Evolutionary conservation across 1,284 basidiomycete species (phyloP).

Genomic region (Dichomitus squalens): DNA sequence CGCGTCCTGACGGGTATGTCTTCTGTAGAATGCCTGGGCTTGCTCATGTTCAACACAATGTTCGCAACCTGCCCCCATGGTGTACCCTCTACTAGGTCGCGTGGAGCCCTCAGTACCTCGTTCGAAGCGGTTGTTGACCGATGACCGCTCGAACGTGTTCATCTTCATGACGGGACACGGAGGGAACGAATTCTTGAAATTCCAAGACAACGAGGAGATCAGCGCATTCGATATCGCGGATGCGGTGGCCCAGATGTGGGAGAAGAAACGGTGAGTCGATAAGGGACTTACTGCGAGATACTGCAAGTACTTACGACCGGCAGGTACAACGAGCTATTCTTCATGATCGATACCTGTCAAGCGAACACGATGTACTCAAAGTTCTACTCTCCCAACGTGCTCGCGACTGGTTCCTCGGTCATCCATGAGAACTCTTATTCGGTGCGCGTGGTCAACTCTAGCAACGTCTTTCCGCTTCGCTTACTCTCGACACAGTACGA

Average conservation of each 20-base stretch:
- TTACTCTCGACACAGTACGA: conserved; percentile 63
- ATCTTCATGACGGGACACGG: conserved; percentile 99
- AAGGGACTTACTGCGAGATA: not conserved
- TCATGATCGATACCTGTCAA: conserved; percentile 99
- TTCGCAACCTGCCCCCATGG: not conserved
- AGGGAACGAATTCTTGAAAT: conserved; percentile 97
- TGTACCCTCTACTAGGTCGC: conserved; percentile 51
- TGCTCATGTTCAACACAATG: not conserved
- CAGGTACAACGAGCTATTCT: conserved; percentile 96
- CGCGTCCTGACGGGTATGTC: conserved; percentile 80
- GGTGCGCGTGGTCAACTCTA: conserved; percentile 46
- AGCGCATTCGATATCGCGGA: conserved; percentile 96
- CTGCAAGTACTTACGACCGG: not conserved
- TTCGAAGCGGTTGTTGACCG: conserved; percentile 89
- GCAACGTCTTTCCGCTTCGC: not conserved
- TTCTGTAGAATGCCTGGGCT: not conserved
- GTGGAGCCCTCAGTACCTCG: conserved; percentile 80
- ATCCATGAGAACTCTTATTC: conserved; percentile 96
- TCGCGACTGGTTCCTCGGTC: conserved; percentile 89
- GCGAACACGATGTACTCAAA: conserved; percentile 96
- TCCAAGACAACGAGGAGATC: conserved; percentile 98
- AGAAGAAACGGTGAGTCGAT: conserved; percentile 79
- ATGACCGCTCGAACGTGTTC: conserved; percentile 94
- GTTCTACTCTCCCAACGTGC: conserved; percentile 94
- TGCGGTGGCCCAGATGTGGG: conserved; percentile 98